Evolutionary conservation across 2,329 filamentous ascomycete genomes (phyloP).

Genomic region (Pyrenophora tritici-repentis): DNA sequence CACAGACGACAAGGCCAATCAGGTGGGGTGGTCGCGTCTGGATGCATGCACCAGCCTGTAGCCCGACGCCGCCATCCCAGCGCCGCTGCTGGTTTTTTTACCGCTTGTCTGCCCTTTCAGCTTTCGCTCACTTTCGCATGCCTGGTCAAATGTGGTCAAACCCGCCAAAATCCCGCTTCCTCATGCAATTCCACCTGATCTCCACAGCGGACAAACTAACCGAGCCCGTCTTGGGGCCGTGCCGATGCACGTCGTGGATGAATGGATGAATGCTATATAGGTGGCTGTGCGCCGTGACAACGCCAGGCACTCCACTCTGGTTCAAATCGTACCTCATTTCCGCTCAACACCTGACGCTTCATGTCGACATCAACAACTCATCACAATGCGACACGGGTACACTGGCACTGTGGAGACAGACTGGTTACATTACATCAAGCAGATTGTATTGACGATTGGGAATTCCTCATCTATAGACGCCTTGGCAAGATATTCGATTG

Average conservation of each 20-base stretch:
- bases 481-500: too few species aligned
- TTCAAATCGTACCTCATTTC: too few species aligned
- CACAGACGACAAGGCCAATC: constrained; percentile 29
- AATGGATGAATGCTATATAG: background rate
- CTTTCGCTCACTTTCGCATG: background rate
- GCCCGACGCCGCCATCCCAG: constrained; percentile 20
- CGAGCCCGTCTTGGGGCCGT: constrained; percentile 1
- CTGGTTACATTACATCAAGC: too few species aligned
- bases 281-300: constrained; percentile 1
- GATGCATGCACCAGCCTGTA: constrained; percentile 25
- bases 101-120: constrained; percentile 11
- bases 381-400: too few species aligned
- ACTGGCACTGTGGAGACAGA: too few species aligned
- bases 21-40: constrained; percentile 9
- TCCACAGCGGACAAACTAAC: too few species aligned
- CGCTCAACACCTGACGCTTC: too few species aligned
- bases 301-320: background rate
- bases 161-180: constrained; percentile 7
- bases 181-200: background rate
- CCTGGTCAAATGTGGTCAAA: background rate
- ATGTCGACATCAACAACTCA: too few species aligned
- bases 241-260: constrained; percentile 5
- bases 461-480: too few species aligned
- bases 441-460: too few species aligned
- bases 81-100: constrained; percentile 19